Percentiles rank a stretch among this genome's conserved stretches.
These are phyloP conservation scores for Populus hybrid DNA, from an alignment of 441 rosid genomes.

Conservation along the genomic window DNA sequence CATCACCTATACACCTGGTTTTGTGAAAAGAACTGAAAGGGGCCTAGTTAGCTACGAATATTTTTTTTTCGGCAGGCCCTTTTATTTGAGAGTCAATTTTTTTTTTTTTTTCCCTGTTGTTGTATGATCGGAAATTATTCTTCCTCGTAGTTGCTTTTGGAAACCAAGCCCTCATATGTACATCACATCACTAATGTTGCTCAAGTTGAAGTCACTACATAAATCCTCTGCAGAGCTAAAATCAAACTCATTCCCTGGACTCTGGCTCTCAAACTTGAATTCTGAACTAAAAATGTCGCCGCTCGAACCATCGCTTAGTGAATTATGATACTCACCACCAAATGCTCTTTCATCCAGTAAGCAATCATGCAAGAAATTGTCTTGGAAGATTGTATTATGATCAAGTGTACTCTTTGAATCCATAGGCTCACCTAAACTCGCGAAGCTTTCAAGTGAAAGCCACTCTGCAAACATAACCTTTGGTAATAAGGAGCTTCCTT, in stretches of 20 bases:
- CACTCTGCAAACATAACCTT: conserved; percentile 75
- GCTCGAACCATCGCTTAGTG: conserved; percentile 27
- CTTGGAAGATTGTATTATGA: conserved; percentile 27
- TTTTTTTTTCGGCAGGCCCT: neutral
- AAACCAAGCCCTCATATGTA: conserved; percentile 28
- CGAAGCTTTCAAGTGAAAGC: conserved; percentile 46
- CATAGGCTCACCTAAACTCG: conserved; percentile 16
- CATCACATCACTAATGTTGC: conserved; percentile 24
- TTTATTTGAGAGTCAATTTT: neutral
- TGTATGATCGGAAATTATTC: conserved; percentile 15
- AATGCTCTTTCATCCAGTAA: conserved; percentile 23
- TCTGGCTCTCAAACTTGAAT: conserved; percentile 48
- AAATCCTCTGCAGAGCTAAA: conserved; percentile 34
- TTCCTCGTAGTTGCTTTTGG: conserved; percentile 9
- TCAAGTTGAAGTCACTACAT: conserved; percentile 32
- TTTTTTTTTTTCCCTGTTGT: neutral
- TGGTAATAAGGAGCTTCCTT: conserved; percentile 33
- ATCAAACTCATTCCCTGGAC: conserved; percentile 34
- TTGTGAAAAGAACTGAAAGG: neutral
- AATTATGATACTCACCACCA: conserved; percentile 26
- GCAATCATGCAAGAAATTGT: conserved; percentile 22
- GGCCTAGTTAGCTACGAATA: neutral
- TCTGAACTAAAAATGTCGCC: conserved; percentile 36
- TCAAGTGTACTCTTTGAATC: conserved; percentile 19
- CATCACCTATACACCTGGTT: neutral